Conservation (phyloP, 345 rosid species). For the Populus euphratica region DNA sequence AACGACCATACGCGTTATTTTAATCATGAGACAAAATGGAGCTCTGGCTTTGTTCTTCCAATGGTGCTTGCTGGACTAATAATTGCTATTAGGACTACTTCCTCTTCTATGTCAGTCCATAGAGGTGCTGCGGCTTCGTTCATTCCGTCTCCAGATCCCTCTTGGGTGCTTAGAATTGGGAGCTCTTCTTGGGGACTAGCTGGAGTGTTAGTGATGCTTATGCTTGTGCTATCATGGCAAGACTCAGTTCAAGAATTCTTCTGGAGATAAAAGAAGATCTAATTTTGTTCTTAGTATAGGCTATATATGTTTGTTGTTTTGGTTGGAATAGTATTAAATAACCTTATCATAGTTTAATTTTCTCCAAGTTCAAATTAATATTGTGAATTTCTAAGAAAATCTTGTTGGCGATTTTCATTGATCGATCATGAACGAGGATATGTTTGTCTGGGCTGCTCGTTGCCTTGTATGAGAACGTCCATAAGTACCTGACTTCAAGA, state of each 20-base stretch:
- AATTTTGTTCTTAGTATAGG: neutral
- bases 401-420: too few species aligned
- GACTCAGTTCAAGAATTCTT: constrained; percentile 49
- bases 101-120: constrained; percentile 10
- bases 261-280: constrained; percentile 33
- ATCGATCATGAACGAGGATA: too few species aligned
- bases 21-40: constrained; percentile 33
- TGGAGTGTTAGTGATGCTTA: constrained; percentile 48
- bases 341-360: too few species aligned
- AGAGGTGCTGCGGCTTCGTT: constrained; percentile 15
- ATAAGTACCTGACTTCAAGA: too few species aligned
- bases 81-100: constrained; percentile 49
- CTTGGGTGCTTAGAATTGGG: constrained; percentile 55
- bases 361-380: too few species aligned
- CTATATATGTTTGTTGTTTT: too few species aligned
- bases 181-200: constrained; percentile 61
- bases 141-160: constrained; percentile 42
- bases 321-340: too few species aligned
- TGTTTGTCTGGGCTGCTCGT: too few species aligned
- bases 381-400: too few species aligned
- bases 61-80: constrained; percentile 52
- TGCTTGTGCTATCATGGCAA: constrained; percentile 60
- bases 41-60: constrained; percentile 52
- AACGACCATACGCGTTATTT: constrained; percentile 19
- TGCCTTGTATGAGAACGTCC: too few species aligned